Conservation (phyloP, 148 eudicot genomes). For the Salicornia ramosissima region DNA sequence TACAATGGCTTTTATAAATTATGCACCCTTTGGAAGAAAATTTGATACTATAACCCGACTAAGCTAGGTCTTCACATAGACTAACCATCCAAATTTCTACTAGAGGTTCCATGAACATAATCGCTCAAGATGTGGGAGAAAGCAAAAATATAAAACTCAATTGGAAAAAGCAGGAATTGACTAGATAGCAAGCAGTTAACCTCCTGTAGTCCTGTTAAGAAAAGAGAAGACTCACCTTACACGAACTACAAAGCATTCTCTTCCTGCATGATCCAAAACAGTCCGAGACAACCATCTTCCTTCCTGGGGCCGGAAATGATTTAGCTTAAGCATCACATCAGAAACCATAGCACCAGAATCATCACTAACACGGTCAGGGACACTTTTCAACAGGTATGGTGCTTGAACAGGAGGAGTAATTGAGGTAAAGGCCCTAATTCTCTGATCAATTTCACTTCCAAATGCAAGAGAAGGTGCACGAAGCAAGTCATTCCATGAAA, state of each 20-base stretch:
- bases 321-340: slow-evolving; percentile 70
- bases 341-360: slow-evolving; percentile 97
- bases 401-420: slow-evolving; percentile 93
- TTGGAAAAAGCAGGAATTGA: not conserved
- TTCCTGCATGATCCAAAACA: slow-evolving; percentile 78
- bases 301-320: slow-evolving; percentile 85
- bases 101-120: not conserved
- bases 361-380: slow-evolving; percentile 84
- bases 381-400: slow-evolving; percentile 79
- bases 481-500: slow-evolving; percentile 72
- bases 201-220: not conserved
- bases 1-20: not conserved
- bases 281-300: slow-evolving; percentile 95
- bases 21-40: not conserved
- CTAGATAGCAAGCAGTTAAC: too few species aligned
- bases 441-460: slow-evolving; percentile 47
- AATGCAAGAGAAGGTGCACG: slow-evolving; percentile 70
- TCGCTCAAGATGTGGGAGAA: not conserved
- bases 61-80: not conserved
- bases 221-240: slow-evolving; percentile 45
- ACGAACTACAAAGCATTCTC: slow-evolving; percentile 86
- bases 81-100: not conserved
- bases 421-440: slow-evolving; percentile 52
- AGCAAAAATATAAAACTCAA: not conserved
- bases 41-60: not conserved